Base-by-base conservation (phyloP, 345 rosid genomes). In the Eucalyptus globulus region DNA sequence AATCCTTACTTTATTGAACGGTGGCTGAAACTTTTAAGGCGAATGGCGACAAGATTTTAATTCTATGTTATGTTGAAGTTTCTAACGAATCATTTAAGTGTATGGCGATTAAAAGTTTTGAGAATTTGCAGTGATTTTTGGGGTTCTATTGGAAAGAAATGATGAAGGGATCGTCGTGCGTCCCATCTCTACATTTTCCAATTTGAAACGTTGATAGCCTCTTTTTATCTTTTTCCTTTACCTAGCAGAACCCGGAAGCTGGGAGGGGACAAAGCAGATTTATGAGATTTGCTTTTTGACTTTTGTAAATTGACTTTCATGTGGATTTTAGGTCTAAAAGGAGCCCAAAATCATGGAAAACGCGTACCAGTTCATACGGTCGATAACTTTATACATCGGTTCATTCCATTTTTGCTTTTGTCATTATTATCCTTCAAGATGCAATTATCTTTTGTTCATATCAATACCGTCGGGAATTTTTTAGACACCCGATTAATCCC, bases 221-320 rank as follows among this genome's bases (percentile, higher is more conserved):
- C 43, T 69, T 16, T 34, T 1, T 13, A 2, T 0, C 17, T 5
- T 16, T 3, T 9, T 8, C 43, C 80, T 31, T 31, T 2, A 16
- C 26, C 81, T 2, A 10, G 34, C 14, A 0, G 16, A 37, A 21
- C 15, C 6, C 81, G 81, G 45, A 19, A 21, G 81, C 45, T 6
- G 45, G 45, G 14, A 49, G 49, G 50, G 50, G 45, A 72, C 45
- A 8, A 1, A 19, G 81, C 45, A 21, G 81, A 26, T 37, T 37
- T 65, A 72, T 19, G 26, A 72, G 81, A 37, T 37, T 72, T 72
- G 27, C 26, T 5, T 72, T 31, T 65, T 65, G 76, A 15, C 76
- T n/a, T 65, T 65, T 15, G 76, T n/a, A 7, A 31, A n/a, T n/a
- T 37, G 27, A 72, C 81, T 37, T 72, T 72, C 1, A 3, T 3